A percentile compares a stretch with the other conserved stretches of the same genome.
These are phyloP conservation scores for Phytophthora cactorum DNA, from an alignment of 352 stramenopile genomes.

Conservation along the genomic window DNA sequence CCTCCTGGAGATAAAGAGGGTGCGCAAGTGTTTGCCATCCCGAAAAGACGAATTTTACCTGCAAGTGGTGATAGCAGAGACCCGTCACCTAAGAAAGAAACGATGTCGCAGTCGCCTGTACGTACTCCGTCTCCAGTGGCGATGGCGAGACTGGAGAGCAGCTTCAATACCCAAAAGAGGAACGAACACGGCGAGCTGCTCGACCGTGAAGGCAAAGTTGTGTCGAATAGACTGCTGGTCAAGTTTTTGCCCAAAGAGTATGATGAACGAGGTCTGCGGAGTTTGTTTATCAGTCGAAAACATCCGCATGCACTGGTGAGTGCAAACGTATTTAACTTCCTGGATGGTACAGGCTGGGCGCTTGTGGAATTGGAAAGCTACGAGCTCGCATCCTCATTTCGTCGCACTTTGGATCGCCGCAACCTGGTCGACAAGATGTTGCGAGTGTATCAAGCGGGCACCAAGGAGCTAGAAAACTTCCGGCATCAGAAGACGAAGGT, in stretches of 20 bases:
- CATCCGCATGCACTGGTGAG: constrained; percentile 47
- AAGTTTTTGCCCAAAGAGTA: constrained; percentile 70
- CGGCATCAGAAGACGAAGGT: constrained; percentile 51
- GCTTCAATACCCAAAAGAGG: constrained; percentile 26
- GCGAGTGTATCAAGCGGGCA: constrained; percentile 61
- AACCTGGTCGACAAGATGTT: constrained; percentile 56
- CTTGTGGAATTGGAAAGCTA: constrained; percentile 69
- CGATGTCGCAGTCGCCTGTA: constrained; percentile 24
- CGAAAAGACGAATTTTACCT: constrained; percentile 53
- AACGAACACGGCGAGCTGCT: constrained; percentile 47
- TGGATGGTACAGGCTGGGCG: constrained; percentile 74
- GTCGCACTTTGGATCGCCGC: constrained; percentile 64
- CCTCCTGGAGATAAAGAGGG: constrained; percentile 60
- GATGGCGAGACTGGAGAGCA: constrained; percentile 21
- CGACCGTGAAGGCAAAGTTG: constrained; percentile 51
- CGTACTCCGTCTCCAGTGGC: constrained; percentile 21
- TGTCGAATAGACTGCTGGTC: constrained; percentile 73
- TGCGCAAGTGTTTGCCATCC: constrained; percentile 81
- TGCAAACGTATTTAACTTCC: constrained; percentile 77
- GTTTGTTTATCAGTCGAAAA: constrained; percentile 52
- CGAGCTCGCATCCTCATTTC: constrained; percentile 52
- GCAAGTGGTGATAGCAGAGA: constrained; percentile 39
- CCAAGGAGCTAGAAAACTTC: constrained; percentile 72
- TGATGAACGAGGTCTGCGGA: constrained; percentile 44
- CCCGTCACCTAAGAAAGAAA: constrained; percentile 43